A percentile compares a stretch with the other conserved stretches of the same genome.
phyloP scores from a whole-genome alignment of 2,329 filamentous ascomycete species.

The Sclerotinia subarctica region DNA sequence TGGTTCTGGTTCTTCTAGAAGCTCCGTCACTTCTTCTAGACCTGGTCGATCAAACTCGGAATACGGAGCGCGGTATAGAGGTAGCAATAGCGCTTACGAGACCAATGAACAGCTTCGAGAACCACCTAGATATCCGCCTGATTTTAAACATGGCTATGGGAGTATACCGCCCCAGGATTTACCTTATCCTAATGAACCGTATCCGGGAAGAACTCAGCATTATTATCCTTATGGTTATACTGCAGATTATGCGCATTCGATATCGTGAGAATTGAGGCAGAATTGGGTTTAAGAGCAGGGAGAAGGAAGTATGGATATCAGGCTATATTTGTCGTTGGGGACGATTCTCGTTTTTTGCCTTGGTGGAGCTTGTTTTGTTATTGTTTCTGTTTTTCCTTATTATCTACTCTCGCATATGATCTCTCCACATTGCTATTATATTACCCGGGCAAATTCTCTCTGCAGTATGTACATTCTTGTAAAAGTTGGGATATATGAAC shows the following conservation, averaged over 20 bases:
- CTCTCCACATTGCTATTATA: not conserved
- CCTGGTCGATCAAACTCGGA: not conserved
- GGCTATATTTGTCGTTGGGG: not conserved
- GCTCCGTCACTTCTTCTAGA: not conserved
- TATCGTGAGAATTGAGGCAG: not conserved
- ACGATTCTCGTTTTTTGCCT: not conserved
- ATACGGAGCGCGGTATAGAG: not conserved
- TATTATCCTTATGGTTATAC: not conserved
- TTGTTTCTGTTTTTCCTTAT: not conserved
- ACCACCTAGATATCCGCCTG: not conserved
- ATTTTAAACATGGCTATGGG: not conserved
- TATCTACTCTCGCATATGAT: not conserved
- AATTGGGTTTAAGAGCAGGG: not conserved
- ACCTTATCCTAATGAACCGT: not conserved
- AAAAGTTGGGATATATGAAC: not conserved
- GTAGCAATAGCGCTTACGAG: not conserved
- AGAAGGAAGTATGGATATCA: not conserved
- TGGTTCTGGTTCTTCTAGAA: not conserved
- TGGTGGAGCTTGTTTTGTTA: not conserved
- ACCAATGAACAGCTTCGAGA: not conserved
- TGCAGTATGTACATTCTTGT: not conserved
- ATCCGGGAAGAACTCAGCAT: not conserved
- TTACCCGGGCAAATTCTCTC: not conserved
- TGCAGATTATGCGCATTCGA: not conserved
- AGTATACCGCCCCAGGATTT: not conserved